Percentiles rank a stretch among this genome's conserved stretches.
Evolutionary conservation across 352 stramenopile species (phyloP).

Genomic region (Phytophthora melonis): DNA sequence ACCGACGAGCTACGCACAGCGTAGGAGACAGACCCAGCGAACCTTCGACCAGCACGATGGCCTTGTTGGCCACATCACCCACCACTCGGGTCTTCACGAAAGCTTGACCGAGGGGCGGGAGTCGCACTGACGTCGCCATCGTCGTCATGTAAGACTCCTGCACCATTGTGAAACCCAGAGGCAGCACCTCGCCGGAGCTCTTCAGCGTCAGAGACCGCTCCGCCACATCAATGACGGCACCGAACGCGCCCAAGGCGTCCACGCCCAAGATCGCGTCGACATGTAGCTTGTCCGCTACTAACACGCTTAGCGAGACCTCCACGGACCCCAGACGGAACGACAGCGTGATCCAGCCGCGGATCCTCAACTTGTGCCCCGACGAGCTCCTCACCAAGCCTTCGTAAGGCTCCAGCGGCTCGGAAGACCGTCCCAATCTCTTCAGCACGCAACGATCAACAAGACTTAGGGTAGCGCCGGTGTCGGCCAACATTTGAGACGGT

Average conservation of each 20-base stretch:
- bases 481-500: not conserved
- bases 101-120: not conserved
- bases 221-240: slow-evolving; percentile 4
- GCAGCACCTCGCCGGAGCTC: not conserved
- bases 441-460: not conserved
- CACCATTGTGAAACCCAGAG: not conserved
- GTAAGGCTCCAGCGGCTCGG: not conserved
- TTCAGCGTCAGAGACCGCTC: slow-evolving; percentile 4
- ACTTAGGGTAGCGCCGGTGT: slow-evolving; percentile 9
- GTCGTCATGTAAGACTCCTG: not conserved
- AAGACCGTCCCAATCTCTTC: too few relatives aligned
- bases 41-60: slow-evolving; percentile 5
- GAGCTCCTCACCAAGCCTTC: not conserved
- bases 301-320: not conserved
- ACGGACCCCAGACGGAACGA: not conserved
- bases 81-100: not conserved
- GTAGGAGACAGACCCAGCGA: not conserved
- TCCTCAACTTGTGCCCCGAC: not conserved
- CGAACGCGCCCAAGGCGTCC: slow-evolving; percentile 1
- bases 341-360: not conserved
- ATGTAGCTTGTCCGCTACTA: not conserved
- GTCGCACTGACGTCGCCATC: not conserved
- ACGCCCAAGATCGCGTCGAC: not conserved
- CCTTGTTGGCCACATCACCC: not conserved
- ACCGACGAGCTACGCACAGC: not conserved